Evolutionary conservation across 345 rosid species (phyloP).

Genomic region (Mallotus nudiflorus): DNA sequence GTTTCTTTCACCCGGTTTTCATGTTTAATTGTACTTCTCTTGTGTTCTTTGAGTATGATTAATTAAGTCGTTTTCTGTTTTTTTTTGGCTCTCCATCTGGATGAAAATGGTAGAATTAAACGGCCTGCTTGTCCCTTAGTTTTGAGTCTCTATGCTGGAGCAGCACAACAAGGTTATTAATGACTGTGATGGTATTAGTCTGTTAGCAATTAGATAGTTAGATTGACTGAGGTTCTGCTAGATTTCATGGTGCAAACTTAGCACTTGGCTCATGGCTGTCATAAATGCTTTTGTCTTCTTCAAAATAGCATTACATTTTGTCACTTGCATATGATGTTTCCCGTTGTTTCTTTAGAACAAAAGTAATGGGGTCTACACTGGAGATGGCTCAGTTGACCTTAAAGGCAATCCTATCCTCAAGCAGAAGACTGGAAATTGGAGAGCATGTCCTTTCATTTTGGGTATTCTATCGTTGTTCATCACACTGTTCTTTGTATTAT

Average conservation of each 20-base stretch:
- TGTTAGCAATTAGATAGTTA: background rate
- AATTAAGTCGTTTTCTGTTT: background rate
- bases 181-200: background rate
- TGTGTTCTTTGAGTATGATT: too few relatives aligned
- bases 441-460: slow-evolving; percentile 92
- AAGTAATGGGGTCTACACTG: slow-evolving; percentile 52
- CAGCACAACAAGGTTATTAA: background rate
- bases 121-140: background rate
- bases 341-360: slow-evolving; percentile 34
- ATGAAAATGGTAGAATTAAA: background rate
- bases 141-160: background rate
- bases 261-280: too few relatives aligned
- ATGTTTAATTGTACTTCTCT: too few relatives aligned
- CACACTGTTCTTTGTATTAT: background rate
- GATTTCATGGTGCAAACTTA: too few relatives aligned
- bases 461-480: slow-evolving; percentile 40
- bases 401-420: slow-evolving; percentile 73
- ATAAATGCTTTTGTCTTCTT: background rate
- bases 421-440: slow-evolving; percentile 88
- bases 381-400: slow-evolving; percentile 91
- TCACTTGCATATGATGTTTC: slow-evolving; percentile 1
- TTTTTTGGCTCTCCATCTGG: background rate
- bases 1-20: too few relatives aligned
- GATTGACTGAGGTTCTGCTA: too few relatives aligned
- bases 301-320: too few relatives aligned